Evolutionary conservation across 2,329 filamentous ascomycete species (phyloP).

Genomic region (Colletotrichum cereale): DNA sequence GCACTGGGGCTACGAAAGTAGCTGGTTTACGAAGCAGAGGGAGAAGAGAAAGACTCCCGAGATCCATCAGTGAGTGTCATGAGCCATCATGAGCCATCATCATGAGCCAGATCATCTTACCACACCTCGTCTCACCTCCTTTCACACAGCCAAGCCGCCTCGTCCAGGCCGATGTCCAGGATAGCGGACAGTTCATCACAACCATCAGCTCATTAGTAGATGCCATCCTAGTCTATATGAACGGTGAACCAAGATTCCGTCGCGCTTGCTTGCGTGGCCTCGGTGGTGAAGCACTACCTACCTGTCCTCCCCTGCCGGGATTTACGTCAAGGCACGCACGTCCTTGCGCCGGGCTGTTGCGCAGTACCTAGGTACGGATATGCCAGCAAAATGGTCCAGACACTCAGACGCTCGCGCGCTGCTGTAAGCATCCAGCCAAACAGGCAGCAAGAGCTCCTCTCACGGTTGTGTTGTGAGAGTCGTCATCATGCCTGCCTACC

Average conservation of each 20-base stretch:
- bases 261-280: not conserved
- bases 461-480: not conserved
- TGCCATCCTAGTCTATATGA: not conserved
- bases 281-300: not conserved
- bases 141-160: not conserved
- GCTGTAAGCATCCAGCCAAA: not conserved
- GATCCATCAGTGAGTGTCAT: not conserved
- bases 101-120: constrained; percentile 20
- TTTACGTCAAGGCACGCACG: constrained; percentile 16
- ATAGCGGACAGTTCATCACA: not conserved
- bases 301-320: not conserved
- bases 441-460: not conserved
- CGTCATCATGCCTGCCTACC: constrained; percentile 10
- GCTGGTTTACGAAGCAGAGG: not conserved
- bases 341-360: not conserved
- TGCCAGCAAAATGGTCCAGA: not conserved
- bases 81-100: constrained; percentile 31
- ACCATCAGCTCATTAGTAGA: not conserved
- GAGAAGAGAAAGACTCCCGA: not conserved
- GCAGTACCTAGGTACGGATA: no score
- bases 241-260: not conserved
- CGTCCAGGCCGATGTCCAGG: not conserved
- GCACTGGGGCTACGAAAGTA: not conserved
- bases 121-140: not conserved
- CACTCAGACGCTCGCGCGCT: not conserved